Evolutionary conservation across 495 filamentous ascomycete genomes (phyloP).

Genomic region (Penicillium paxilli): DNA sequence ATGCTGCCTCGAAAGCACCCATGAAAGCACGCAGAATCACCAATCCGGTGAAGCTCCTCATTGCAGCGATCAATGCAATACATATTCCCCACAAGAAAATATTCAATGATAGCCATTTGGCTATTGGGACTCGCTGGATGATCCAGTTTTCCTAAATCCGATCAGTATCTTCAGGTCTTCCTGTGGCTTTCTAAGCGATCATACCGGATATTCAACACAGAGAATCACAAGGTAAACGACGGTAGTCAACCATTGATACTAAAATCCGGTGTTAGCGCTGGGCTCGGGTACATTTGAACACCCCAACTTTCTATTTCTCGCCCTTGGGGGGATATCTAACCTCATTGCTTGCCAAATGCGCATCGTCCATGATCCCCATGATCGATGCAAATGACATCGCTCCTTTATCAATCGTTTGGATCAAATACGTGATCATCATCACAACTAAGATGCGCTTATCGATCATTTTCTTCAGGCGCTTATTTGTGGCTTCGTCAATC

Average conservation of each 20-base stretch:
- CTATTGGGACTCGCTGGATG: constrained; percentile 57
- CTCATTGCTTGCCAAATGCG: constrained; percentile 50
- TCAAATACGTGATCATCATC: constrained; percentile 55
- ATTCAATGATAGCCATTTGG: constrained; percentile 58
- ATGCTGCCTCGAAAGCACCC: constrained; percentile 66
- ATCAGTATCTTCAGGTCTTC: not conserved
- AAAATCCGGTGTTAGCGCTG: too few relatives aligned
- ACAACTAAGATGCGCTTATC: constrained; percentile 53
- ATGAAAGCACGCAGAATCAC: constrained; percentile 58
- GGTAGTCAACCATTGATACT: constrained; percentile 52
- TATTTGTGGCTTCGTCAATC: constrained; percentile 55
- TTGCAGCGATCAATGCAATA: constrained; percentile 56
- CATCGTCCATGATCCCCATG: constrained; percentile 62
- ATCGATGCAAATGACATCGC: constrained; percentile 67
- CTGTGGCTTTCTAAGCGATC: constrained; percentile 3
- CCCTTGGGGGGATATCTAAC: too few relatives aligned
- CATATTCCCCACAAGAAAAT: constrained; percentile 59
- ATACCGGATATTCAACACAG: constrained; percentile 48
- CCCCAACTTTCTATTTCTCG: too few relatives aligned
- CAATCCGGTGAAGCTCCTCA: constrained; percentile 54
- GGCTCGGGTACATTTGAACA: too few relatives aligned
- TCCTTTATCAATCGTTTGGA: constrained; percentile 70
- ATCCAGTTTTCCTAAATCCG: constrained; percentile 39
- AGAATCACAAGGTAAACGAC: constrained; percentile 55
- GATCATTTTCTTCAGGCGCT: constrained; percentile 50